Base-by-base conservation (phyloP, 345 rosid species). In the Turritis glabra region DNA sequence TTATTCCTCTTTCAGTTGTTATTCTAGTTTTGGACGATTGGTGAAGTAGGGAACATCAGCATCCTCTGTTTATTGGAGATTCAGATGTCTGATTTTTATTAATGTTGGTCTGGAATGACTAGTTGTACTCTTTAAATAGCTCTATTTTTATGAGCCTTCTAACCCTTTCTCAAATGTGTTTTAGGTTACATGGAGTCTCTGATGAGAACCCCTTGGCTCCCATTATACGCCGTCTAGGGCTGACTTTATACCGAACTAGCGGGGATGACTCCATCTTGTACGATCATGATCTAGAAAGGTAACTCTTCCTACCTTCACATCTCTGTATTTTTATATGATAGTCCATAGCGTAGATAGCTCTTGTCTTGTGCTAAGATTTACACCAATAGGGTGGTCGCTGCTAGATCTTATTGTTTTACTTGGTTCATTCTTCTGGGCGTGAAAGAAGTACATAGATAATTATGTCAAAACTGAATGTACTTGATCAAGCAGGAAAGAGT, bases 281-380 rank as follows among this genome's bases (percentile, higher is more conserved):
- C 71, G 97, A 92, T 80, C 97, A 92, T 84, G 97, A 92, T 82
- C 82, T 88, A n/a, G 93, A 92, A 82, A 92, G 97, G 97, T 92
- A 69, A 72, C 41, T n/a, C 14, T 57, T 73, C 17, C 18, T 61
- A 57, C 19, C 22, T 25, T 37, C 27, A 43, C 0, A 6, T 11
- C 7, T 61, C 22, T 41, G 7, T 25, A 15, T n/a, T 27, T 44
- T 44, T 33, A 19, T 66, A 4, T 53, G 33, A 25, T 66, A 48
- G 2, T 17, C 23, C 22, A 10, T 53, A 7, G 61, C 2, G 9
- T 17, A 47, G 26, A 9, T 64, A 27, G 23, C 33, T 43, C 18
- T 32, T 37, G 25, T 23, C n/a, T 4, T 67, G 38, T 43, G 30
- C 43, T n/a, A 2, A 57, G 44, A n/a, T 23, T 46, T 29, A 56